Base-by-base conservation (phyloP, 352 stramenopile genomes). In the Pythium aristosporum region DNA sequence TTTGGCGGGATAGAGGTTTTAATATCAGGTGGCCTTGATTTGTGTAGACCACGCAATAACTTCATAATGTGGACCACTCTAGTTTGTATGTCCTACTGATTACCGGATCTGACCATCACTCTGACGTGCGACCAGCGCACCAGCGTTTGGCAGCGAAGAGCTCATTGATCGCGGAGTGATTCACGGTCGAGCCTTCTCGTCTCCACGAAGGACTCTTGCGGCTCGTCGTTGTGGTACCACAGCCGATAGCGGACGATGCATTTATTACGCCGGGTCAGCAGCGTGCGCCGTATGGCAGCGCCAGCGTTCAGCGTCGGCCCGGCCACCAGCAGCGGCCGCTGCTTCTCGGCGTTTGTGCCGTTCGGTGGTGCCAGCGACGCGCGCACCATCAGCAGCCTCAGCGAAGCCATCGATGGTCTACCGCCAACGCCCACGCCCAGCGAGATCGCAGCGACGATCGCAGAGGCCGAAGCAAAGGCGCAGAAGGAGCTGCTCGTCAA, bases 391-490 rank as follows among this genome's bases (percentile, higher is more conserved):
- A 67, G 65, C 53, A 67, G 58, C 48, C 34, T 72, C 36, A 63
- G 41, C 53, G 51, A 67, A 39, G 47, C 65, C 15, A 67, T 87
- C 25, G 70, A 87, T 15, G 34, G 34, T 39, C 61, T 91, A 25
- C 74, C 77, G 34, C 76, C 77, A 42, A 57, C 75, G 34, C 82
- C 82, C 2, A 89, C 82, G 15, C 69, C 74, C 5, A 79, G 78
- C 62, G 83, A 92, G 59, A 75, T 92, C 56, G 70, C 85, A 20
- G 80, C 79, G 20, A 90, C 80, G 3, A 92, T 92, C 61, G 79
- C 76, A 15, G 80, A 68, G 12, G 83, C 80, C 11, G 83, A 92
- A 61, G 76, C 69, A 6, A 54, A 67, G n/a, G 83, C 77, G 15
- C 74, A 80, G 21, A 71, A 74, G 25, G 67, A 75, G 28, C 57